phyloP scores from a whole-genome alignment of 352 stramenopile genomes.

The Pythium folliculosum region DNA sequence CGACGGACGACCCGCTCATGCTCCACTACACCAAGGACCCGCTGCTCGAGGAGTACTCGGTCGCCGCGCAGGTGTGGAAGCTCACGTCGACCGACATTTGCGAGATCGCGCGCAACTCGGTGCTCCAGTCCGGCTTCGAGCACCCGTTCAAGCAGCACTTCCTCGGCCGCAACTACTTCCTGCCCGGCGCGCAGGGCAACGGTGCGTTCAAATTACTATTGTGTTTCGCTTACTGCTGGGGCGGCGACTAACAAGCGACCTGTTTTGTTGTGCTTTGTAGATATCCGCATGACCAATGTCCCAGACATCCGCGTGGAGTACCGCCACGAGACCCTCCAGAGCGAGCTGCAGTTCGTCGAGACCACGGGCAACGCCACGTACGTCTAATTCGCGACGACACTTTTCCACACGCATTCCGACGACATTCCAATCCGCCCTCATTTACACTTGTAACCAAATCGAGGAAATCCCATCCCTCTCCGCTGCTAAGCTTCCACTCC shows the following conservation, averaged over 20 bases:
- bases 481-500: not conserved
- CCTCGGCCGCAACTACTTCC: slow-evolving; percentile 91
- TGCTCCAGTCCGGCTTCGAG: slow-evolving; percentile 98
- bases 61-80: slow-evolving; percentile 94
- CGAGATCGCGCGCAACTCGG: slow-evolving; percentile 98
- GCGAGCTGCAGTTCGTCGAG: slow-evolving; percentile 75
- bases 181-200: slow-evolving; percentile 73
- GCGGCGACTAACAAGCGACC: not conserved
- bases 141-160: slow-evolving; percentile 98
- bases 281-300: slow-evolving; percentile 95
- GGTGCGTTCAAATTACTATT: slow-evolving; percentile 38
- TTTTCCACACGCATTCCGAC: too few relatives aligned
- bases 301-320: slow-evolving; percentile 92
- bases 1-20: slow-evolving; percentile 98
- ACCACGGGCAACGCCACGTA: slow-evolving; percentile 30
- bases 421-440: too few relatives aligned
- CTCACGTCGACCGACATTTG: slow-evolving; percentile 97
- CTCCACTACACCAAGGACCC: slow-evolving; percentile 99
- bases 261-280: slow-evolving; percentile 38
- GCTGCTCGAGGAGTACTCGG: slow-evolving; percentile 95
- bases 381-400: slow-evolving; percentile 15
- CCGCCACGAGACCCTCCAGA: slow-evolving; percentile 80
- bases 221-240: not conserved
- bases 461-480: too few relatives aligned
- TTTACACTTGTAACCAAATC: too few relatives aligned